Conservation (phyloP, 169 alveolate genomes). For the Condylostoma magnum region DNA sequence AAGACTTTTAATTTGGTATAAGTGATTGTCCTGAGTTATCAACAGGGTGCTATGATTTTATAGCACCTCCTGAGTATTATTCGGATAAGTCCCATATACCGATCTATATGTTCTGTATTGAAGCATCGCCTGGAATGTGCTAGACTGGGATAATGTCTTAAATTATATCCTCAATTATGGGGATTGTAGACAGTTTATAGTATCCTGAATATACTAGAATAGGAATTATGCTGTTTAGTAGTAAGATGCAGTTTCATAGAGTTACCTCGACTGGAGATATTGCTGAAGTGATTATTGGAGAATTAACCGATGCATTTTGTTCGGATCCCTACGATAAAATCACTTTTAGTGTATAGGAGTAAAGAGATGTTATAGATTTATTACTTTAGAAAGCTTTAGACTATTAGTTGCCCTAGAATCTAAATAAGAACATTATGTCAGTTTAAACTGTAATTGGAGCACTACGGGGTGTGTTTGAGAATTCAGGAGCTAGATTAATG, state of each 20-base stretch:
- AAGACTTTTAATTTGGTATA: not conserved
- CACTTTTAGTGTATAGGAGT: not conserved
- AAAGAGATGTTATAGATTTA: not conserved
- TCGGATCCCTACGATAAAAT: not conserved
- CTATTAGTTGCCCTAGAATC: not conserved
- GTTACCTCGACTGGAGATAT: not conserved
- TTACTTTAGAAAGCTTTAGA: not conserved
- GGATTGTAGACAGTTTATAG: not conserved
- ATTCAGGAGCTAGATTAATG: not conserved
- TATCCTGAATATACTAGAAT: not conserved
- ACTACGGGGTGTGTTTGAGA: not conserved
- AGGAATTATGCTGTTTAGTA: not conserved
- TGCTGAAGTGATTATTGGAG: not conserved
- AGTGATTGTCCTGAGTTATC: not conserved
- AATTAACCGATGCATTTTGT: not conserved
- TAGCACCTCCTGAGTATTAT: not conserved
- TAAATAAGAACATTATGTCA: not conserved
- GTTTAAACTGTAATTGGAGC: not conserved
- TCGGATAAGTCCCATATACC: not conserved
- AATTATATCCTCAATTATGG: not conserved
- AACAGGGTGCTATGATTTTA: constrained; percentile 7
- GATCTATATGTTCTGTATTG: not conserved
- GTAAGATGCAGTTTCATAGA: not conserved
- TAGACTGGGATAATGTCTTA: not conserved
- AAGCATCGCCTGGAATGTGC: not conserved